These are phyloP conservation scores for Cordyceps cicadae DNA, from an alignment of 2,329 filamentous ascomycete genomes.

Conservation along the genomic window DNA sequence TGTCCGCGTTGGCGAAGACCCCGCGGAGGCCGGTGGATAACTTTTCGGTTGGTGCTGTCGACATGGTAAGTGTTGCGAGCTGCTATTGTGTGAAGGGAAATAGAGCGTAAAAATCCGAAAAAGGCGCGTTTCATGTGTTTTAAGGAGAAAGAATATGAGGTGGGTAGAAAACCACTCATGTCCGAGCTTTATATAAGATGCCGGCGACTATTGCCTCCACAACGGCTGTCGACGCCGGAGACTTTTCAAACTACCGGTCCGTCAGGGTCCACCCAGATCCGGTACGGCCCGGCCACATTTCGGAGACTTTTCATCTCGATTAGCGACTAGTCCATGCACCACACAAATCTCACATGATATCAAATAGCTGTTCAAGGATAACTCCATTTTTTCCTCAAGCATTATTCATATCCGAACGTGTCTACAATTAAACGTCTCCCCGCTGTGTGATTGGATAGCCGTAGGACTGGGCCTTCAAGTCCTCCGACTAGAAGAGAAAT, in stretches of 20 bases:
- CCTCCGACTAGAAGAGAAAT: too few species aligned
- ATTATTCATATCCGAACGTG: neutral
- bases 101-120: neutral
- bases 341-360: neutral
- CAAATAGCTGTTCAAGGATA: too few species aligned
- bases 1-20: neutral
- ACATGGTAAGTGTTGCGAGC: too few species aligned
- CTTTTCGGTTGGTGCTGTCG: neutral
- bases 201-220: constrained; percentile 1
- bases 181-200: neutral
- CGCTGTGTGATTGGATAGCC: neutral
- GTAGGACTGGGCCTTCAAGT: neutral
- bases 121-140: neutral
- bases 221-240: neutral
- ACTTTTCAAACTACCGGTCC: neutral
- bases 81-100: neutral
- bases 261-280: neutral
- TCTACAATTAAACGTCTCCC: neutral
- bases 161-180: too few species aligned
- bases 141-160: neutral
- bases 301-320: constrained; percentile 7
- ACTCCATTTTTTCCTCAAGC: too few species aligned
- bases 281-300: neutral
- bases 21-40: constrained; percentile 1
- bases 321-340: neutral